phyloP scores from a whole-genome alignment of 257 asterid genomes.

The Solanum infundibuliforme region DNA sequence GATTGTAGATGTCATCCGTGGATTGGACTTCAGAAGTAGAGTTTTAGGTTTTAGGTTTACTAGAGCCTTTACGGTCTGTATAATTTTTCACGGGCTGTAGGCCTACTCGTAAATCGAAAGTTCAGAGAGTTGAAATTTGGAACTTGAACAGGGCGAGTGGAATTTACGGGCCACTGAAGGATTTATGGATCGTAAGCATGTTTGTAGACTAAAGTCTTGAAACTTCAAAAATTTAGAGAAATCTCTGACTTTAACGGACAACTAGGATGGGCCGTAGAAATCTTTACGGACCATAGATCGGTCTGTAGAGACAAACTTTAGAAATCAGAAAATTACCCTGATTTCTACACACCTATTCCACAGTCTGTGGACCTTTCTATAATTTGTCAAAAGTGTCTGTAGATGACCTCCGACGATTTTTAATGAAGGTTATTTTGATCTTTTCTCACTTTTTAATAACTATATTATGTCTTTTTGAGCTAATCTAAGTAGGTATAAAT shows the following conservation, averaged over 20 bases:
- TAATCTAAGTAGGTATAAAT: too few relatives aligned
- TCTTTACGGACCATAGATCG: not conserved
- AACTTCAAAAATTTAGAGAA: not conserved
- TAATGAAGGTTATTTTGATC: not conserved
- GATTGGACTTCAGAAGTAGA: not conserved
- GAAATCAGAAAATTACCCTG: not conserved
- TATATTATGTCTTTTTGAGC: not conserved
- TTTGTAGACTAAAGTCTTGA: not conserved
- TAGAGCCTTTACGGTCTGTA: not conserved
- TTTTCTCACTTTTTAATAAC: not conserved
- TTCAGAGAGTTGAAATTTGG: not conserved
- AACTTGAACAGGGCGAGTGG: not conserved
- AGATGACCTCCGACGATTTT: not conserved
- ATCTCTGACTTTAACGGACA: not conserved
- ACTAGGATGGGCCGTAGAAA: not conserved
- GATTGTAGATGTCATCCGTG: not conserved
- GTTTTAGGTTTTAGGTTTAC: not conserved
- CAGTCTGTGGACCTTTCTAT: not conserved
- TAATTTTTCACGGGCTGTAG: not conserved
- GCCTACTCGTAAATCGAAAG: not conserved
- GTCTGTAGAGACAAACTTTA: not conserved
- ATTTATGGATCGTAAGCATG: not conserved
- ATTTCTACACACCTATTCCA: not conserved
- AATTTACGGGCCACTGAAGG: not conserved
- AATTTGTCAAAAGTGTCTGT: fast-evolving